phyloP scores from a whole-genome alignment of 768 basidiomycete species.

The Rhizopogon vesiculosus region DNA sequence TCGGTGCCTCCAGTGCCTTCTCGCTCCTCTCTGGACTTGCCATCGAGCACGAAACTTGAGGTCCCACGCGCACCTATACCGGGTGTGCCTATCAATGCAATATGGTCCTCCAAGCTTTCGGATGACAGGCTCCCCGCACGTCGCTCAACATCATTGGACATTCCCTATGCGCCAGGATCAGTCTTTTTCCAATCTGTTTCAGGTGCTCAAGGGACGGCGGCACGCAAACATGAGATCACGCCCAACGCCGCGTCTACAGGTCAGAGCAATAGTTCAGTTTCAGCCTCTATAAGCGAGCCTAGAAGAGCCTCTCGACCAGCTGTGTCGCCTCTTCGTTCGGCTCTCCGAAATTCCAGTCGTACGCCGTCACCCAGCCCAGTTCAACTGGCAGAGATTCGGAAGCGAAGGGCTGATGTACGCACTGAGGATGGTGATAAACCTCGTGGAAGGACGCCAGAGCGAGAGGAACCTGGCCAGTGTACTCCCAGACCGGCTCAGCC shows the following conservation, averaged over 20 bases:
- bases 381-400: background rate
- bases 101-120: background rate
- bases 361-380: slow-evolving; percentile 41
- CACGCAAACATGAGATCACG: background rate
- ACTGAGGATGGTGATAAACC: background rate
- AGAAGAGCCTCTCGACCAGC: slow-evolving; percentile 21
- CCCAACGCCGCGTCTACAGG: background rate
- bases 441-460: slow-evolving; percentile 3
- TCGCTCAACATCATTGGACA: slow-evolving; percentile 15
- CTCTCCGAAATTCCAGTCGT: slow-evolving; percentile 49
- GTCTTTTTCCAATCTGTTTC: background rate
- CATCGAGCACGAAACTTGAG: background rate
- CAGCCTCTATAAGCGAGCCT: background rate
- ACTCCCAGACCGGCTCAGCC: background rate
- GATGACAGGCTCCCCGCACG: background rate
- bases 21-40: background rate
- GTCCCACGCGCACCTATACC: slow-evolving; percentile 5
- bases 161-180: slow-evolving; percentile 16
- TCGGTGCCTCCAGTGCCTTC: background rate
- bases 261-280: background rate
- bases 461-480: background rate
- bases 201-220: background rate
- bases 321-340: slow-evolving; percentile 56
- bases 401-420: background rate
- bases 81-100: background rate